These are phyloP conservation scores for Fusarium sp. DNA, from an alignment of 2,329 filamentous ascomycete genomes.

Conservation along the genomic window DNA sequence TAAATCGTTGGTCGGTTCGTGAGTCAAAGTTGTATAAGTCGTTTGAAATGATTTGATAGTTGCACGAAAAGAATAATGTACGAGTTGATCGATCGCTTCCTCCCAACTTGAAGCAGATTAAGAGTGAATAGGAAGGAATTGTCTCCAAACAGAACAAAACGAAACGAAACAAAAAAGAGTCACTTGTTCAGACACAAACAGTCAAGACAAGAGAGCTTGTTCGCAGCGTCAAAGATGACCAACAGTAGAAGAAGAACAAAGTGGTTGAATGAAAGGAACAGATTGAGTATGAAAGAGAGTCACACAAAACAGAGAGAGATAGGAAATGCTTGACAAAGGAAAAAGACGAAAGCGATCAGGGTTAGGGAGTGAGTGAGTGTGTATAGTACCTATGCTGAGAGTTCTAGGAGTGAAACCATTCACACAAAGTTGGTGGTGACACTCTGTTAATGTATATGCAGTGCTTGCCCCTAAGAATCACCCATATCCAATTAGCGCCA, in stretches of 20 bases:
- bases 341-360: background rate
- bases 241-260: conserved; percentile 24
- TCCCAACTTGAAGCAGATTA: conserved; percentile 19
- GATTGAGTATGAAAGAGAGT: conserved; percentile 18
- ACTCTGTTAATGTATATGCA: conserved; percentile 29
- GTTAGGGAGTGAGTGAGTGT: background rate
- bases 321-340: conserved; percentile 21
- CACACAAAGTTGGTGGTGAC: conserved; percentile 3
- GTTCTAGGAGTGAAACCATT: conserved; percentile 14
- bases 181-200: conserved; percentile 30
- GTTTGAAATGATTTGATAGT: background rate
- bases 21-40: conserved; percentile 20
- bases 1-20: conserved; percentile 19
- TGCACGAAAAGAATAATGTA: background rate
- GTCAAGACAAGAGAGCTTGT: conserved; percentile 17
- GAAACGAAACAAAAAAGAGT: background rate
- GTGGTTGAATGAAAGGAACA: conserved; percentile 20
- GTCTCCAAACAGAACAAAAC: conserved; percentile 6
- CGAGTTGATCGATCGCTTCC: conserved; percentile 11
- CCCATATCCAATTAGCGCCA: conserved; percentile 26
- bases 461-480: background rate
- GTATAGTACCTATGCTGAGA: conserved; percentile 7
- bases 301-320: conserved; percentile 28
- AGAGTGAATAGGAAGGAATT: conserved; percentile 6
- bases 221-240: conserved; percentile 16